Evolutionary conservation across 2,329 filamentous ascomycete genomes (phyloP).

Genomic region (Alternaria hordeiaustralica): DNA sequence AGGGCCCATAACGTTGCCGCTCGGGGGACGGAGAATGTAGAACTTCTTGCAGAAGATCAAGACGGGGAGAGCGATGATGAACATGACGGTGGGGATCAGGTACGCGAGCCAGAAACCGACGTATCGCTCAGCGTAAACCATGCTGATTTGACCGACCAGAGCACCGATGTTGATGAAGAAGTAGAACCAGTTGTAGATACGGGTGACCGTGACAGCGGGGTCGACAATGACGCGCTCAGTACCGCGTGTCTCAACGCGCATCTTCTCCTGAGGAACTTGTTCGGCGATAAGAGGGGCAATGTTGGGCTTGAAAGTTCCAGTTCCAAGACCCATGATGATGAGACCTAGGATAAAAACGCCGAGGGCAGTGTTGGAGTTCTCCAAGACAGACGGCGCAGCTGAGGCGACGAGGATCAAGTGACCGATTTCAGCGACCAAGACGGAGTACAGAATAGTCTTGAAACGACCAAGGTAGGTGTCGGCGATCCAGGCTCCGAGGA

Average conservation of each 20-base stretch:
- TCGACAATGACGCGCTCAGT: slow-evolving; percentile 70
- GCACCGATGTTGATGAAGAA: slow-evolving; percentile 50
- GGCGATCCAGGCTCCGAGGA: slow-evolving; percentile 64
- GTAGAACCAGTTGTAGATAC: slow-evolving; percentile 67
- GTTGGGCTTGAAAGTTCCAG: slow-evolving; percentile 74
- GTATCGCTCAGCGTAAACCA: slow-evolving; percentile 50
- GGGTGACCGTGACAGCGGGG: slow-evolving; percentile 69
- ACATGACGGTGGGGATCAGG: slow-evolving; percentile 70
- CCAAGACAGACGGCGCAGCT: slow-evolving; percentile 60
- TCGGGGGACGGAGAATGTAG: slow-evolving; percentile 68
- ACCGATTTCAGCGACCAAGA: slow-evolving; percentile 64
- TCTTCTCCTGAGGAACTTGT: slow-evolving; percentile 67
- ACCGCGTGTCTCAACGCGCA: slow-evolving; percentile 49
- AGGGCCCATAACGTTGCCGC: slow-evolving; percentile 71
- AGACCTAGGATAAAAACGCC: slow-evolving; percentile 63
- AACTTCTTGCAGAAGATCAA: slow-evolving; percentile 65
- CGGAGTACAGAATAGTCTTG: slow-evolving; percentile 65
- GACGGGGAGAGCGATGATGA: slow-evolving; percentile 65
- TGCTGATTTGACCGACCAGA: slow-evolving; percentile 44
- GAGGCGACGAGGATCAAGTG: slow-evolving; percentile 63
- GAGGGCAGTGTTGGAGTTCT: slow-evolving; percentile 57
- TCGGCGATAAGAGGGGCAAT: slow-evolving; percentile 65
- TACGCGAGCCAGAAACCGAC: slow-evolving; percentile 78
- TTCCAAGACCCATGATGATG: slow-evolving; percentile 70
- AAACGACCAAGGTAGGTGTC: slow-evolving; percentile 68